Evolutionary conservation across 345 rosid genomes (phyloP).

Genomic region (Arabidopsis arenosa): DNA sequence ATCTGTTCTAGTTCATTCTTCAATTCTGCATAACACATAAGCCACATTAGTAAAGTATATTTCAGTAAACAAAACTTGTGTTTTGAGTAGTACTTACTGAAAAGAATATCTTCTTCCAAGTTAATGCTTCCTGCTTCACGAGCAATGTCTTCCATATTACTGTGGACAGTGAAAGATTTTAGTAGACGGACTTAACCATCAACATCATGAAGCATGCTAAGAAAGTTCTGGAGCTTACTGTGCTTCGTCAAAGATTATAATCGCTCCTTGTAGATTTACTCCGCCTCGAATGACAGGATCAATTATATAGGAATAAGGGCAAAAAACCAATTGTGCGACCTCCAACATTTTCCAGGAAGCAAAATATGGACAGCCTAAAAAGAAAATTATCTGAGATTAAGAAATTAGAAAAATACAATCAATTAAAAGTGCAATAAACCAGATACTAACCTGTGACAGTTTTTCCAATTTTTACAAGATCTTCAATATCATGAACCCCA

Average conservation of each 20-base stretch:
- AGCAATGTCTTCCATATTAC: conserved; percentile 94
- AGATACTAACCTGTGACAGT: conserved; percentile 71
- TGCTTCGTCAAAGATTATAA: conserved; percentile 93
- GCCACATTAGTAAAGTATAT: conserved; percentile 29
- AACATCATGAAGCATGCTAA: conserved; percentile 13
- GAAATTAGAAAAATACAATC: not conserved
- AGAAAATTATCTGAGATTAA: conserved; percentile 21
- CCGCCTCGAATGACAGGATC: conserved; percentile 93
- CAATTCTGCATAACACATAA: conserved; percentile 58
- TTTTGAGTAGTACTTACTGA: conserved; percentile 57
- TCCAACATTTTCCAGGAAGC: conserved; percentile 86
- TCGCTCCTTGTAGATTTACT: conserved; percentile 81
- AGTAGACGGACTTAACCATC: conserved; percentile 8
- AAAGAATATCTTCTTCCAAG: conserved; percentile 78
- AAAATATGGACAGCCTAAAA: conserved; percentile 86
- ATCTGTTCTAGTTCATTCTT: conserved; percentile 73
- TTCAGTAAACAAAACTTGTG: conserved; percentile 22
- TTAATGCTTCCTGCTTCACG: conserved; percentile 95
- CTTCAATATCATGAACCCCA: conserved; percentile 97
- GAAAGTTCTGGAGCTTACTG: conserved; percentile 64
- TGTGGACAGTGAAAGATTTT: conserved; percentile 43
- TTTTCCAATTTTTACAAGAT: conserved; percentile 93
- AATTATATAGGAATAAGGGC: conserved; percentile 87
- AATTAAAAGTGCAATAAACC: not conserved
- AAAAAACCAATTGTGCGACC: conserved; percentile 81